phyloP scores from a whole-genome alignment of 2,329 filamentous ascomycete species.

The Dactylella cylindrospora region DNA sequence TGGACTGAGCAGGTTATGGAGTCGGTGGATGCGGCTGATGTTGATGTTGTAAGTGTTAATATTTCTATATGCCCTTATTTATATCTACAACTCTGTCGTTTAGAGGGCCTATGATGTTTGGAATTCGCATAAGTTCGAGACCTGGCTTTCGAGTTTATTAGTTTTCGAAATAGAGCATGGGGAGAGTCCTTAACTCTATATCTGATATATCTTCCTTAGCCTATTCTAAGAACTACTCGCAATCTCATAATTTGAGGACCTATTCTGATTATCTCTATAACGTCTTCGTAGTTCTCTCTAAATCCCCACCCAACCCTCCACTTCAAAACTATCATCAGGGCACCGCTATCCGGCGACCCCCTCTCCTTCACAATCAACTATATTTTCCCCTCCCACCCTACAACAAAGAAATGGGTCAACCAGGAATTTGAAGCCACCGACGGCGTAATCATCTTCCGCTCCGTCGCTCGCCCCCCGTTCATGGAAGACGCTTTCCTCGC shows the following conservation, averaged over 20 bases:
- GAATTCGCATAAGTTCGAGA: background rate
- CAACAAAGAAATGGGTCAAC: constrained; percentile 30
- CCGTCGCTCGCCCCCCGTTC: background rate
- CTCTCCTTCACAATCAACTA: constrained; percentile 39
- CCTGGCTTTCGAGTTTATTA: background rate
- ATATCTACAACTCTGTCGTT: background rate
- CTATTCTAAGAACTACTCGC: no score
- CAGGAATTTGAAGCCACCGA: constrained; percentile 25
- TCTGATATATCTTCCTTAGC: no score
- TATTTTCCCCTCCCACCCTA: constrained; percentile 2
- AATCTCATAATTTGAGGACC: no score
- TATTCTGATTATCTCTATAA: no score
- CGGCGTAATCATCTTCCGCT: constrained; percentile 24
- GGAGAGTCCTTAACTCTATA: no score
- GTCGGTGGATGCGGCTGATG: background rate
- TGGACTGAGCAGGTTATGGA: constrained; percentile 19
- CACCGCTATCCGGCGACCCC: constrained; percentile 3
- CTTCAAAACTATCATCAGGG: constrained; percentile 20
- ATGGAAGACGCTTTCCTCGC: background rate
- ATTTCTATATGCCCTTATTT: background rate
- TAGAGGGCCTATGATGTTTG: no score
- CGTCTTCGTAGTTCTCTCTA: constrained; percentile 19
- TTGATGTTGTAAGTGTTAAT: constrained; percentile 22
- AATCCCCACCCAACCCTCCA: constrained; percentile 3
- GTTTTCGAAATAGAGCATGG: background rate